Evolutionary conservation across 2,329 filamentous ascomycete genomes (phyloP).

Genomic region (Colletotrichum sublineola): DNA sequence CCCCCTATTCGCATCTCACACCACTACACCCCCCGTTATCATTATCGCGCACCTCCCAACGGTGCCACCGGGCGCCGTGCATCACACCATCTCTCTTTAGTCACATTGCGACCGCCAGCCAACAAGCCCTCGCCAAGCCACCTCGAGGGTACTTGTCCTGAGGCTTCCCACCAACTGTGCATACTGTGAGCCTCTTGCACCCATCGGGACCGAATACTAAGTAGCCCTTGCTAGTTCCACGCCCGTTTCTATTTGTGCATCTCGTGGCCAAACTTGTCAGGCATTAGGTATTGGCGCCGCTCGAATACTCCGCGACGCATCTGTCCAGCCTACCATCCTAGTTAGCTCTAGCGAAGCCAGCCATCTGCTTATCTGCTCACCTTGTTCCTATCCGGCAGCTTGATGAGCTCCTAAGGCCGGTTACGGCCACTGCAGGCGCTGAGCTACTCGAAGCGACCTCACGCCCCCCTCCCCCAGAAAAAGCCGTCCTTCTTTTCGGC

Average conservation of each 20-base stretch:
- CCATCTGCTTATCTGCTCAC: background rate
- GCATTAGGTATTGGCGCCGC: background rate
- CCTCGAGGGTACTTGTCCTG: conserved; percentile 18
- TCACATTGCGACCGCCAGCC: conserved; percentile 34
- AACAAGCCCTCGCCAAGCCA: conserved; percentile 8
- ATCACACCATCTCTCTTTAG: conserved; percentile 19
- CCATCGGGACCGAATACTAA: background rate
- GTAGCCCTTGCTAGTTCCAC: conserved; percentile 14
- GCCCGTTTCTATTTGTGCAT: conserved; percentile 21
- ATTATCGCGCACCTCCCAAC: conserved; percentile 21
- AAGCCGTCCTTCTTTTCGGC: conserved; percentile 6
- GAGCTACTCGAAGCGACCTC: background rate
- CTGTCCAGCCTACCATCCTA: conserved; percentile 6
- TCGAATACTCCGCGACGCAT: conserved; percentile 22
- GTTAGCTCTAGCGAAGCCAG: conserved; percentile 7
- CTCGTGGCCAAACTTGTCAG: background rate
- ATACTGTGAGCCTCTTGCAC: conserved; percentile 34
- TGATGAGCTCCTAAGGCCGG: conserved; percentile 10
- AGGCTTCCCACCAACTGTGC: conserved; percentile 22
- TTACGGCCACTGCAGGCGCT: conserved; percentile 13
- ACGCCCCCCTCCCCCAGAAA: conserved; percentile 9
- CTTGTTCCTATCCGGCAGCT: conserved; percentile 31
- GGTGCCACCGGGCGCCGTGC: conserved; percentile 18
- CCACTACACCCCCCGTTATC: background rate
- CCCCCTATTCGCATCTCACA: conserved; percentile 34